phyloP scores from a whole-genome alignment of 257 asterid genomes.

The Mitragyna speciosa region DNA sequence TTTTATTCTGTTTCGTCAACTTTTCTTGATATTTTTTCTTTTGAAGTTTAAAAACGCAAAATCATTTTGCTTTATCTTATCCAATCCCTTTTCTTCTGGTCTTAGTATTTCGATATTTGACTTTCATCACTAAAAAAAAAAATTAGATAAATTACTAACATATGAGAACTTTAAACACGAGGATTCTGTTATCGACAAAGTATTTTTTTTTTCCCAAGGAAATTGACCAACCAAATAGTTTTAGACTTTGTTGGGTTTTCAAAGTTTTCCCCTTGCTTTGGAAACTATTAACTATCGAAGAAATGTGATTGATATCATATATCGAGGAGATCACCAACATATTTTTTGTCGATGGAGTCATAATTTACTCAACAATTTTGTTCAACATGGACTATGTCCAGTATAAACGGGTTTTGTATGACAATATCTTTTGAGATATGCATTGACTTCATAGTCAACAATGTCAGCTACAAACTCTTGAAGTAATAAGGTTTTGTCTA shows the following conservation, averaged over 20 bases:
- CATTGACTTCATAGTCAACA: neutral
- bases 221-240: neutral
- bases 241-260: neutral
- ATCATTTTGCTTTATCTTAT: neutral
- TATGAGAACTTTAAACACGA: neutral
- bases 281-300: neutral
- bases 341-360: neutral
- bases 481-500: no score
- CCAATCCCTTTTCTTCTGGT: neutral
- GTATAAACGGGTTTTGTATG: neutral
- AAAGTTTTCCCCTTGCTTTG: neutral
- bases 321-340: neutral
- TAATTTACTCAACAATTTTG: neutral
- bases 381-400: neutral
- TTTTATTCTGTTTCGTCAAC: neutral
- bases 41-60: neutral
- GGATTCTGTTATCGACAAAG: neutral
- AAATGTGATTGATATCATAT: no score
- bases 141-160: no score
- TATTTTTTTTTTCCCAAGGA: neutral
- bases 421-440: no score
- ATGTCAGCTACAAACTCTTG: neutral
- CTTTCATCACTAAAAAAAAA: neutral
- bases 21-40: neutral
- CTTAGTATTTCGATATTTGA: neutral